phyloP scores from a whole-genome alignment of 192 early-diverging fungal species.

The Umbelopsis ramanniana region DNA sequence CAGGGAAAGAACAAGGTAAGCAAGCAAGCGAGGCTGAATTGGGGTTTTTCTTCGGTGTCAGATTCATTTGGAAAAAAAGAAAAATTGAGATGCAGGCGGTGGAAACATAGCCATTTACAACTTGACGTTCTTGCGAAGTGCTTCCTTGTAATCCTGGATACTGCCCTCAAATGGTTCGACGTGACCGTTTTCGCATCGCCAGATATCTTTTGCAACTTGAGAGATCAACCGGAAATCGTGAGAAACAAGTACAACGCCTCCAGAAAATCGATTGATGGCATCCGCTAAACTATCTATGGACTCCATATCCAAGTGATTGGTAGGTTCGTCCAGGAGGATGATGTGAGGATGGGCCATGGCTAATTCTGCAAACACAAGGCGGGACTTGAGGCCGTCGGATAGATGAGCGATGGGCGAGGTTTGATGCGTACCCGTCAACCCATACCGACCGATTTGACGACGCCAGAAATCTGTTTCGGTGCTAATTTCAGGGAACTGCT shows the following conservation, averaged over 20 bases:
- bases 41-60: too few relatives aligned
- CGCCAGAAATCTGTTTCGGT: conserved; percentile 88
- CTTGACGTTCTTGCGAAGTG: conserved; percentile 74
- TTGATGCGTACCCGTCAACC: conserved; percentile 88
- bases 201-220: conserved; percentile 92
- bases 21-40: too few relatives aligned
- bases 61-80: too few relatives aligned
- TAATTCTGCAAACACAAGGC: conserved; percentile 93
- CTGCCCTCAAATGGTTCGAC: conserved; percentile 77
- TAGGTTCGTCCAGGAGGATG: conserved; percentile 95
- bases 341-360: conserved; percentile 86
- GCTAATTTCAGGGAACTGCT: conserved; percentile 76
- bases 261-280: conserved; percentile 90
- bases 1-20: neutral
- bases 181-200: conserved; percentile 83
- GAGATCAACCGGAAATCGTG: conserved; percentile 96
- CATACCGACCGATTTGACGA: conserved; percentile 84
- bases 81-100: too few relatives aligned
- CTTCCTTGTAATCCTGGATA: conserved; percentile 89
- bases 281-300: conserved; percentile 92
- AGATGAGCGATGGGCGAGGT: conserved; percentile 82
- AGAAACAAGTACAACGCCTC: conserved; percentile 92
- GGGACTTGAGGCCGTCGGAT: conserved; percentile 90
- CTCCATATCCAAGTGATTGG: conserved; percentile 89
- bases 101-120: conserved; percentile 26